Base-by-base conservation (phyloP, 805 yeast genomes). In the Metschnikowia continentalis region DNA sequence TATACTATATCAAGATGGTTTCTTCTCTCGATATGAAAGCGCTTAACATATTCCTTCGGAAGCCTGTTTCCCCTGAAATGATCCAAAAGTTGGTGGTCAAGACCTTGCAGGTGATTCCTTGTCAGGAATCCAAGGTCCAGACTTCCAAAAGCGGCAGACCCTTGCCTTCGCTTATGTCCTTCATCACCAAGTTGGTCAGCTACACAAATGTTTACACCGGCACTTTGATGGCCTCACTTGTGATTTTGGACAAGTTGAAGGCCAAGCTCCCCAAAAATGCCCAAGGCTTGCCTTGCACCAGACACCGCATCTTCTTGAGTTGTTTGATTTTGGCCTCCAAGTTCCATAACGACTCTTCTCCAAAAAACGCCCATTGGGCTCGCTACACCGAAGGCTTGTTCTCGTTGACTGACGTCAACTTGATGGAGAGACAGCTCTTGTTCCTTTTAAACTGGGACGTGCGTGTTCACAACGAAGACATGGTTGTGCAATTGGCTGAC, bases 161-260 rank as follows among this genome's bases (percentile, higher is more conserved):
- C 46, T 71, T 80, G 48, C 91, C 92, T 11, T 84, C 90, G 6
- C 73, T 87, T 56, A 83, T 81, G 84, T 81, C 88, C 0, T 87
- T 87, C 68, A 82, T 87, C 61, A 80, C 86, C 53, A 82, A 77
- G 60, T 71, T 87, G 62, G 89, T 87, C 36, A 77, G 87, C 63
- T 80, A 84, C 71, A 83, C 90, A 32, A 85, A 85, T 61, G 90
- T 87, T n/a, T 83, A 86, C 67, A 83, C 90, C 2, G 90, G 91
- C 37, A 86, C 91, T 15, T 72, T 87, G 57, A 78, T 87, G 79
- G 76, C 89, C 13, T 84, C 92, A 3, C 75, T 83, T 48, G 84
- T 86, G 32, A 86, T 84, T 65, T 72, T 87, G 64, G 80, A 83
- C 60, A 75, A 82, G 60, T 71, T 87, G 58, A 80, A 80, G 61